Percentiles rank a stretch among this genome's conserved stretches.
Evolutionary conservation across 768 basidiomycete species (phyloP).

Genomic region (Boletus patriciae): DNA sequence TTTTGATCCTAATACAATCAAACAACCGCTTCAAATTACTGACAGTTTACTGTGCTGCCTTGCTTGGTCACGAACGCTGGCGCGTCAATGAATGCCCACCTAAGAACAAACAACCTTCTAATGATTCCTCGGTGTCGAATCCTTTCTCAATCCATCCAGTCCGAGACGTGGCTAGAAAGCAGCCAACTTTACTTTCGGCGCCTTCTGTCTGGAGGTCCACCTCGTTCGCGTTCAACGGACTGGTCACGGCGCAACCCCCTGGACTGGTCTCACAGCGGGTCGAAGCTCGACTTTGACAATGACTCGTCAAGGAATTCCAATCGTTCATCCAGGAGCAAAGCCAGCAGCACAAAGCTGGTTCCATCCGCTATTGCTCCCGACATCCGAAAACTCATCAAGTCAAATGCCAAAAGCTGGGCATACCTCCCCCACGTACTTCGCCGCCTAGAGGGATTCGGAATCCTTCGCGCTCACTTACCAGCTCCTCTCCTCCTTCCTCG

Average conservation of each 20-base stretch:
- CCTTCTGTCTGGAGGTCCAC: constrained; percentile 6
- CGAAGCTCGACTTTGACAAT: not conserved
- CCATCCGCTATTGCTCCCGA: constrained; percentile 9
- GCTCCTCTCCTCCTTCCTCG: constrained; percentile 46
- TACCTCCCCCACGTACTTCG: constrained; percentile 27
- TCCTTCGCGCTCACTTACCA: constrained; percentile 39
- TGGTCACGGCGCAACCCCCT: not conserved
- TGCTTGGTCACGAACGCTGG: too few relatives aligned
- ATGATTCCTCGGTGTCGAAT: constrained; percentile 28
- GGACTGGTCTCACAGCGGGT: constrained; percentile 2
- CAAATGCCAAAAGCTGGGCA: constrained; percentile 43
- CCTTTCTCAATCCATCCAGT: constrained; percentile 9
- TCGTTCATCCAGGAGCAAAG: constrained; percentile 1
- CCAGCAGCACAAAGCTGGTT: not conserved
- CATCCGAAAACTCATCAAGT: constrained; percentile 32
- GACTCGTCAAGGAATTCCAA: not conserved
- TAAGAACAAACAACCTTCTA: not conserved
- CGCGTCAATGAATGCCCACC: not conserved
- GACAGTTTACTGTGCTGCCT: too few relatives aligned
- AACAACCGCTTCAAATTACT: too few relatives aligned
- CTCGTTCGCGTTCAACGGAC: not conserved
- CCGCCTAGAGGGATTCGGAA: constrained; percentile 51
- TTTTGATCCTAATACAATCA: too few relatives aligned
- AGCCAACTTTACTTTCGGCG: constrained; percentile 23
- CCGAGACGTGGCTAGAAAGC: constrained; percentile 20